Evolutionary conservation across 768 basidiomycete species (phyloP), one percentile per base, ranked within the genome.

Genomic region (Pleurotus salmoneostramineus): DNA sequence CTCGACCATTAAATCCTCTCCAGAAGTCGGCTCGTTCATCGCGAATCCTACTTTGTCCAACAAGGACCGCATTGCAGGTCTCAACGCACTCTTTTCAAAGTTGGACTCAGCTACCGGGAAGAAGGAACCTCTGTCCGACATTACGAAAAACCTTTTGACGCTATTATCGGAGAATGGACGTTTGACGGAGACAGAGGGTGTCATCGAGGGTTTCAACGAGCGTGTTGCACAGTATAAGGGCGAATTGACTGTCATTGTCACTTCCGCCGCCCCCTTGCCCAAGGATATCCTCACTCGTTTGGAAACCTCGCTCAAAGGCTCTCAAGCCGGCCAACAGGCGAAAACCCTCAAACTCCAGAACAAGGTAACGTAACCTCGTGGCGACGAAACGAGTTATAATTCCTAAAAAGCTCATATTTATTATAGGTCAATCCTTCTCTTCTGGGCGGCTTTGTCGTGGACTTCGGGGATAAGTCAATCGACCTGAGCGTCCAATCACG

Each of bases 401-500:
- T 27, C 21, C 21, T 27, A 27, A 27, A 27, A 27, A 27, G 21
- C 21, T 27, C 21, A 3, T 27, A 27, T 27, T 27, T 27, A 27
- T 27, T 27, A 27, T 60, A 96, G 94, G 90, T 98, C 68, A 95
- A 98, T 79, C 87, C 94, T 45, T 76, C 84, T n/a, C 78, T 98
- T 58, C 75, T 98, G 61, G 97, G 96, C 58, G 97, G 97, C 51
- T 72, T 98, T 59, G 81, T 98, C 60, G 88, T 99, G 50, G 97
- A 99, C 76, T 94, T 99, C 68, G 96, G 95, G 62, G 97, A 98
- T 80, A 96, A 96, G 81, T 94, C 93, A 55, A 90, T 99, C 66
- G 97, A 99, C 76, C 83, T 98, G 59, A 95, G 93, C 65, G 95
- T 96, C 57, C 88, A 87, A 50, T 93, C 93, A 35, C 91, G 93